Base-by-base conservation (phyloP, 2,329 filamentous ascomycete genomes). In the Drechslera avenae region DNA sequence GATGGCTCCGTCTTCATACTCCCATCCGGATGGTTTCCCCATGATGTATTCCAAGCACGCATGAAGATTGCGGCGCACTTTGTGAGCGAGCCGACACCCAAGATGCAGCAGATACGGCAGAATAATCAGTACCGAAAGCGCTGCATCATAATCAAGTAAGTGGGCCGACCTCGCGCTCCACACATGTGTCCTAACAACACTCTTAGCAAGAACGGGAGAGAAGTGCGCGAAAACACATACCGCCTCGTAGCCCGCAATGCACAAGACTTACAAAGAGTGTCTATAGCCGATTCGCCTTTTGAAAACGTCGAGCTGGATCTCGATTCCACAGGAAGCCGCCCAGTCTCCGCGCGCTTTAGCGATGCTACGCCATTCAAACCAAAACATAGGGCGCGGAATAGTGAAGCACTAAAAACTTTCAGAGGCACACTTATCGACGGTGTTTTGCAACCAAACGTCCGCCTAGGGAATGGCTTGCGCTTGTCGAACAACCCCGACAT, bases 1-100 rank as follows among this genome's bases (percentile, higher is more conserved):
- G 57, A 67, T 50, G 61, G 62, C 13, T 67, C 62, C 12, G 28
- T 65, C 4, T 61, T 53, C 45, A 44, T 66, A 18, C 28, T 48
- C 10, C 48, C 52, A 18, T 19, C 12, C 21, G 13, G 2, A 23
- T 52, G 40, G 28, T 16, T 57, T 21, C 35, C 52, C 16, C 57
- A 65, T 37, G 21, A 53, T 14, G 36, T n/a, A 9, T 52, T 66
- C 9, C 55, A 66, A 39, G 34, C 49, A 16, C 39, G 45, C 19
- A 62, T 66, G 57, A 59, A 52, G 8, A 35, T 59, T 28, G 46
- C 46, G 10, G 46, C 55, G 17, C 41, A 41, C 21, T 61, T 62
- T 21, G 34, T 63, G 16, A 43, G 14, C 8, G 21, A 34, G 5
- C 60, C 56, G 16, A 48, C 55, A 7, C 50, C 48, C 3, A 49